A percentile compares a stretch with the other conserved stretches of the same genome.
Evolutionary conservation across 139 green algal species (phyloP).

Genomic region (Chlamydomonas sp.): DNA sequence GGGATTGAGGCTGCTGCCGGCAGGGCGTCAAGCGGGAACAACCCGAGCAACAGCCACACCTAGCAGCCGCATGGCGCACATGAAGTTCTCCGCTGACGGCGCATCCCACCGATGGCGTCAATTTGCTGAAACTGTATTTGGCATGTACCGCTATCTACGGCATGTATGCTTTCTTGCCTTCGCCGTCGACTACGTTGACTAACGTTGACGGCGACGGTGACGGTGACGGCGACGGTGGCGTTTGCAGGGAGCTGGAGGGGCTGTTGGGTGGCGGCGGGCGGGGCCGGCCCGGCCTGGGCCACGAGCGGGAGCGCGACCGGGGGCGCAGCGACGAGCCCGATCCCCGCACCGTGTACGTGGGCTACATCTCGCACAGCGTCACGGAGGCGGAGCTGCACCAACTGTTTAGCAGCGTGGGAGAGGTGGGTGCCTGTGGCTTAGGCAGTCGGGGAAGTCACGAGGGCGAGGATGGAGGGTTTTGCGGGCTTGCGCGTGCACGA

Average conservation of each 20-base stretch:
- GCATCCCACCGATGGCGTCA: too few relatives aligned
- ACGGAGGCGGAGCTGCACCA: constrained; percentile 58
- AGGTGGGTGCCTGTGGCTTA: background rate
- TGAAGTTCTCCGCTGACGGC: too few relatives aligned
- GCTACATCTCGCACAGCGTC: constrained; percentile 68
- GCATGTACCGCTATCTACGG: too few relatives aligned
- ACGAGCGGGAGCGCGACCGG: constrained; percentile 50
- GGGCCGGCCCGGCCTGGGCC: background rate
- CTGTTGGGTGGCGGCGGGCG: constrained; percentile 1
- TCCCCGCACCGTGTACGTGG: constrained; percentile 74
- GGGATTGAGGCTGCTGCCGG: too few relatives aligned
- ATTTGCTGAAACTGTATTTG: too few relatives aligned
- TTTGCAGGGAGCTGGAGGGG: constrained; percentile 22
- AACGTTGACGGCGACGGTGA: too few relatives aligned
- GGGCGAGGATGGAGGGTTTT: background rate
- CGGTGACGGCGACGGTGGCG: background rate
- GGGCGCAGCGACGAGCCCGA: constrained; percentile 49
- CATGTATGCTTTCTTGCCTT: too few relatives aligned
- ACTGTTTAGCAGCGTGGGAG: constrained; percentile 71
- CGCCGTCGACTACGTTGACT: too few relatives aligned
- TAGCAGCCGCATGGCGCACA: too few relatives aligned
- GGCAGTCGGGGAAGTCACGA: background rate
- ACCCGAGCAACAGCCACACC: too few relatives aligned
- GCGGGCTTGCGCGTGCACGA: too few relatives aligned
- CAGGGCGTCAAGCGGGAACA: too few relatives aligned